Conservation (phyloP, 176 grass and related monocot species). For the Olyra latifolia region DNA sequence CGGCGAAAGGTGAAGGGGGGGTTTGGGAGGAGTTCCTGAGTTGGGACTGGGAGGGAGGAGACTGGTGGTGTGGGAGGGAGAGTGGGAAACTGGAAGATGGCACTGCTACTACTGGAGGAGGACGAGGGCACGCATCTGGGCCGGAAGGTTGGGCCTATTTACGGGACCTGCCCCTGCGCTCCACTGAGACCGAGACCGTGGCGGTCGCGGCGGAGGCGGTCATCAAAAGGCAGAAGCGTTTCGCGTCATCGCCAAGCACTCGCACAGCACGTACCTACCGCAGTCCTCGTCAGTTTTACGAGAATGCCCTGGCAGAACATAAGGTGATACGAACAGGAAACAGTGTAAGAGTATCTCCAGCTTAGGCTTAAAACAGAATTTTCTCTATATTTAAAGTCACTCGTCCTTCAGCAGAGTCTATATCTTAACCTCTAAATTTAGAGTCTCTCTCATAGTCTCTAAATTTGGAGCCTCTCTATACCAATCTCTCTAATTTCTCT, state of each 20-base stretch:
- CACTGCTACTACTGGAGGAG: neutral
- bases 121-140: neutral
- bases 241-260: conserved; percentile 25
- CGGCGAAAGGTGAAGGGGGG: conserved; percentile 5
- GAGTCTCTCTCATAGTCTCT: too few species aligned
- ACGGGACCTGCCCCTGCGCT: conserved; percentile 3
- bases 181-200: too few species aligned
- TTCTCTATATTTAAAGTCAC: too few species aligned
- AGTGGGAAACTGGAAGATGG: conserved; percentile 11
- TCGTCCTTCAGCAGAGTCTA: too few species aligned
- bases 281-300: too few species aligned
- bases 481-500: too few species aligned
- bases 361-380: too few species aligned
- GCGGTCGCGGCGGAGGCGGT: conserved; percentile 1
- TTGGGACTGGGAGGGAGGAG: neutral
- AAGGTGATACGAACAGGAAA: too few species aligned
- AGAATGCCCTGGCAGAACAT: too few species aligned
- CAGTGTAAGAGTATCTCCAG: too few species aligned
- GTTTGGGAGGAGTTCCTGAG: conserved; percentile 10
- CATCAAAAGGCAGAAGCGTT: conserved; percentile 33
- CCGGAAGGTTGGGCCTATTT: neutral
- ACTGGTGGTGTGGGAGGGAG: neutral
- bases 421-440: too few species aligned
- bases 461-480: too few species aligned
- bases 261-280: neutral